Base-by-base conservation (phyloP, 345 rosid genomes). In the Excoecaria cochinchinensis region DNA sequence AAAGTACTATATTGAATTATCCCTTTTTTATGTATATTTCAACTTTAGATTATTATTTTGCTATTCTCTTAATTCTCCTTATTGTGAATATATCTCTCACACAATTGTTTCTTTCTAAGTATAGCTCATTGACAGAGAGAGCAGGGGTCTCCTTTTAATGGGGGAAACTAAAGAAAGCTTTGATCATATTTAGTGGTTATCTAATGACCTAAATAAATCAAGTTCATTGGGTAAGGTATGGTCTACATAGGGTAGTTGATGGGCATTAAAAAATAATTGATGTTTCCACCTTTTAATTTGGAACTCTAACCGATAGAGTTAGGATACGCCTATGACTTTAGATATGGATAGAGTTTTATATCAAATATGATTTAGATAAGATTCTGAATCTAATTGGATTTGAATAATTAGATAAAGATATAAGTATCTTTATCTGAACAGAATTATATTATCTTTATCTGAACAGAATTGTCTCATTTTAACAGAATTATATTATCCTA, bases 81-180 rank as follows among this genome's bases (percentile, higher is more conserved):
- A 69, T 15, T 62, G 9, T 31, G 5, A 21, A 51, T 74, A 11
- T 40, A 36, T 14, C 61, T 81, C 66, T 61, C 51, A 55, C 69
- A 16, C 3, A 17, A n/a, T n/a, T n/a, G 57, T 38, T 58, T 59
- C 21, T 70, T 76, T 55, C 78, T 79, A 94, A 97, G 97, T 92
- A 74, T 97, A 92, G 74, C 97, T 95, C 61, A 93, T 92, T 59
- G 98, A 92, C 73, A 86, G 92, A 83, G 98, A 94, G 83, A 90
- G 88, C 77, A 94, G 98, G 50, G 98, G 98, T 67, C 89, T 94
- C 70, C 83, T 91, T 71, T 78, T 94, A 67, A 80, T 91, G 93
- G 97, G 95, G 44, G 85, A 97, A 80, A 87, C 90, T 47, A 87
- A 84, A 85, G 93, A 92, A 83, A 94, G 94, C 71, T 78, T 85